Percentiles rank a stretch among this genome's conserved stretches.
These are phyloP conservation scores for Trichosporon coremiiforme DNA, from an alignment of 1,284 basidiomycete genomes.

Conservation along the genomic window DNA sequence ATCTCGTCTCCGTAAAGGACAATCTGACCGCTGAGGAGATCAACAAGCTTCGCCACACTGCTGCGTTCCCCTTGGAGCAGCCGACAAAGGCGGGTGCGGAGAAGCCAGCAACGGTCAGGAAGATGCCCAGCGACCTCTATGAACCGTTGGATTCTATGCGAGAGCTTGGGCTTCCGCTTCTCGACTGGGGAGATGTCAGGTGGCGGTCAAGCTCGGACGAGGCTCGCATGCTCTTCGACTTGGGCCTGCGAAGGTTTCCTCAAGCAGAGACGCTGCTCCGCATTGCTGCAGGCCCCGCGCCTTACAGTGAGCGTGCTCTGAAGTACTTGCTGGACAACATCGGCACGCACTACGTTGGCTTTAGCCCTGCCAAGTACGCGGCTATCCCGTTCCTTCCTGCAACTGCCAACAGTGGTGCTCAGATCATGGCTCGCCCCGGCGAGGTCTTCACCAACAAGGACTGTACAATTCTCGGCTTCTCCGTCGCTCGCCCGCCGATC, in stretches of 20 bases:
- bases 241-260: conserved; percentile 77
- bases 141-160: conserved; percentile 78
- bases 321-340: conserved; percentile 77
- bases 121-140: conserved; percentile 73
- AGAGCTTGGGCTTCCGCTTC: conserved; percentile 72
- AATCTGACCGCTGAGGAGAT: conserved; percentile 70
- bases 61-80: conserved; percentile 76
- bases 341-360: conserved; percentile 62
- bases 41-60: conserved; percentile 72
- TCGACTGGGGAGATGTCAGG: conserved; percentile 84
- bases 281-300: conserved; percentile 63
- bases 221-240: conserved; percentile 78
- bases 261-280: conserved; percentile 68
- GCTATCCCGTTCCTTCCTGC: conserved; percentile 80
- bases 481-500: conserved; percentile 61
- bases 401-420: conserved; percentile 59
- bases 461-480: conserved; percentile 76
- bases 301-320: conserved; percentile 61
- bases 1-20: conserved; percentile 81
- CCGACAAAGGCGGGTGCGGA: conserved; percentile 43
- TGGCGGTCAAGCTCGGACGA: conserved; percentile 82
- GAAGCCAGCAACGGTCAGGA: conserved; percentile 57
- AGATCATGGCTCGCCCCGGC: conserved; percentile 67
- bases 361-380: conserved; percentile 66
- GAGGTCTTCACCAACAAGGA: conserved; percentile 73